Percentiles rank a stretch among this genome's conserved stretches.
These are phyloP conservation scores for Myriosclerotinia scirpicola DNA, from an alignment of 2,329 filamentous ascomycete species.

Conservation along the genomic window DNA sequence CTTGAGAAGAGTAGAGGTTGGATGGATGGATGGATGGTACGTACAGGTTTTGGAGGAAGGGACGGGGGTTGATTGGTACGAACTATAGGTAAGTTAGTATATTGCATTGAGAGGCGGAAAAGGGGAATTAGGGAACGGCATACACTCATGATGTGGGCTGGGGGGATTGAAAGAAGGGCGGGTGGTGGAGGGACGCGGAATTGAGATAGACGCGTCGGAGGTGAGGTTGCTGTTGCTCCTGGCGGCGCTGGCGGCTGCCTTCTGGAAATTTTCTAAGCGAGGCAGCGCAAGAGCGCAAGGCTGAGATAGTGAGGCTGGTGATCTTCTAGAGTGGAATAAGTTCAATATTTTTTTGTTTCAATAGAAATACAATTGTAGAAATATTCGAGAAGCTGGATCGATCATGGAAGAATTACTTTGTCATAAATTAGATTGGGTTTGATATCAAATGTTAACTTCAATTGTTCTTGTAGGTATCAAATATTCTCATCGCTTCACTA, in stretches of 20 bases:
- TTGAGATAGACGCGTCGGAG: conserved; percentile 25
- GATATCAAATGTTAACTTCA: neutral
- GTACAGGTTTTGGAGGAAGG: conserved; percentile 90
- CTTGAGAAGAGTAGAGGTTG: conserved; percentile 14
- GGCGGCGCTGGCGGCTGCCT: conserved; percentile 29
- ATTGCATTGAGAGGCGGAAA: neutral
- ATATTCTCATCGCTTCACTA: neutral
- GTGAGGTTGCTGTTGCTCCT: conserved; percentile 12
- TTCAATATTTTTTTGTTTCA: neutral
- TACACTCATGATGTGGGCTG: conserved; percentile 43
- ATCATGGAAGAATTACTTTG: neutral
- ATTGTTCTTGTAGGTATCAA: neutral
- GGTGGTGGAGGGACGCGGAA: conserved; percentile 25
- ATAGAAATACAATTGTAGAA: neutral
- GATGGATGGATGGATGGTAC: conserved; percentile 40
- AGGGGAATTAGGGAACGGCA: conserved; percentile 18
- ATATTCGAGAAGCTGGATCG: neutral
- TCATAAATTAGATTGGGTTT: neutral
- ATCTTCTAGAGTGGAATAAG: neutral
- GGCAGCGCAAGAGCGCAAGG: conserved; percentile 18
- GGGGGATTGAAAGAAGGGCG: neutral
- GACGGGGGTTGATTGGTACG: conserved; percentile 93
- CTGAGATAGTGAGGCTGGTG: conserved; percentile 11
- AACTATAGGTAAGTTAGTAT: conserved; percentile 54
- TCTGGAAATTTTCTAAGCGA: conserved; percentile 22